These are phyloP conservation scores for Plenodomus biglobosus DNA, from an alignment of 2,329 filamentous ascomycete genomes.

Conservation along the genomic window DNA sequence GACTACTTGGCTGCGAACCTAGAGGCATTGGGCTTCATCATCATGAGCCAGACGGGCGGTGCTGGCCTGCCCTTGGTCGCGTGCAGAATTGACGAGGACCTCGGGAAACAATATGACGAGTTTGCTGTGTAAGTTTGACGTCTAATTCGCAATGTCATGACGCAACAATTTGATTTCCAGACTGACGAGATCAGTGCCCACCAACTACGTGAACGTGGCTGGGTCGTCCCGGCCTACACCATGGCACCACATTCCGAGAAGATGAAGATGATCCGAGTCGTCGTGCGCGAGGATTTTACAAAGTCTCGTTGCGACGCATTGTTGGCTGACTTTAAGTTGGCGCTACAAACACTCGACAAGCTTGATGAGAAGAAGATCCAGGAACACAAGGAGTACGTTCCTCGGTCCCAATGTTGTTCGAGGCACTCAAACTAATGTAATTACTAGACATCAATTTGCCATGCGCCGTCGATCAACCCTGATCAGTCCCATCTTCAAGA, in stretches of 20 bases:
- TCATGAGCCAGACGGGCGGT: slow-evolving; percentile 80
- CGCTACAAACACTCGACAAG: slow-evolving; percentile 67
- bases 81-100: slow-evolving; percentile 69
- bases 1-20: slow-evolving; percentile 81
- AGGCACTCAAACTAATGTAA: slow-evolving; percentile 2
- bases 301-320: slow-evolving; percentile 78
- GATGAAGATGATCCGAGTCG: slow-evolving; percentile 88
- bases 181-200: slow-evolving; percentile 59
- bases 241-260: slow-evolving; percentile 87
- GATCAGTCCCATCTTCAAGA: slow-evolving; percentile 33
- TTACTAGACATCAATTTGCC: slow-evolving; percentile 20
- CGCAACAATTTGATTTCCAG: slow-evolving; percentile 1
- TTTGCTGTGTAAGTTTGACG: slow-evolving; percentile 51
- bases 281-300: slow-evolving; percentile 90
- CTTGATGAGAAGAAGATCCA: slow-evolving; percentile 74
- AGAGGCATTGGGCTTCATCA: slow-evolving; percentile 74
- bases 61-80: slow-evolving; percentile 85
- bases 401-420: neutral
- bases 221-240: slow-evolving; percentile 95
- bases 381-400: slow-evolving; percentile 64
- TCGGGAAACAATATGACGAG: slow-evolving; percentile 58
- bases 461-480: slow-evolving; percentile 33
- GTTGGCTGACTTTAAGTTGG: slow-evolving; percentile 75
- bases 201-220: slow-evolving; percentile 80
- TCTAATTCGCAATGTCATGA: slow-evolving; percentile 37